Base-by-base conservation (phyloP, 208 protist species). In the Balamuthia mandrillaris region DNA sequence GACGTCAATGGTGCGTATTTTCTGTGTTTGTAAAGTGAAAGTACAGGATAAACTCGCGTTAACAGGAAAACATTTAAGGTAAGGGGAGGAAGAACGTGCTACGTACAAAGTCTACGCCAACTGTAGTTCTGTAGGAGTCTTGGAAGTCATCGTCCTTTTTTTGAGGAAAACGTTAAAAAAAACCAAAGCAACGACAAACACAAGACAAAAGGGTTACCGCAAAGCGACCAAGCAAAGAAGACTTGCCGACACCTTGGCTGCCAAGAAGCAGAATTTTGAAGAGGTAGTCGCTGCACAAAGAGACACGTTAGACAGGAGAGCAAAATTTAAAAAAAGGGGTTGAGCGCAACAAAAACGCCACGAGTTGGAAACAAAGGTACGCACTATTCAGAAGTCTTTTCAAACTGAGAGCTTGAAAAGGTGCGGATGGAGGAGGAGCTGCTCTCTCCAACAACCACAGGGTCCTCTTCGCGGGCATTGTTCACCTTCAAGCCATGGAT, bases 231-330 rank as follows among this genome's bases (percentile, higher is more conserved):
- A 74, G 39, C 29, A 74, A 42, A 37, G 65, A 74, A 5, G 65
- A 74, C 39, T 74, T 74, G 21, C 65, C 65, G 6, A 74, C 65
- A 7, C 65, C 65, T 42, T 74, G 65, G 41, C 65, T 74, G 51
- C 65, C 65, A 27, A 74, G 65, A 4, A 74, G 65, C n/a, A 74
- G 65, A 21, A 74, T 74, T 29, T 74, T 74, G 41, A 74, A 74
- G 3, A 74, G 39, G 39, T 74, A 74, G 6, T 74, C 65, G 65
- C n/a, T n/a, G n/a, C n/a, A n/a, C n/a, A n/a, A n/a, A n/a, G n/a
- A n/a, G n/a, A n/a, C n/a, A n/a, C n/a, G n/a, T n/a, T n/a, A n/a
- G n/a, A n/a, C n/a, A n/a, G n/a, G n/a, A n/a, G n/a, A n/a, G n/a
- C n/a, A n/a, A n/a, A n/a, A n/a, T n/a, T n/a, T n/a, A n/a, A n/a